Conservation (phyloP, 331 rosid species). For the Dryas integrifolia region DNA sequence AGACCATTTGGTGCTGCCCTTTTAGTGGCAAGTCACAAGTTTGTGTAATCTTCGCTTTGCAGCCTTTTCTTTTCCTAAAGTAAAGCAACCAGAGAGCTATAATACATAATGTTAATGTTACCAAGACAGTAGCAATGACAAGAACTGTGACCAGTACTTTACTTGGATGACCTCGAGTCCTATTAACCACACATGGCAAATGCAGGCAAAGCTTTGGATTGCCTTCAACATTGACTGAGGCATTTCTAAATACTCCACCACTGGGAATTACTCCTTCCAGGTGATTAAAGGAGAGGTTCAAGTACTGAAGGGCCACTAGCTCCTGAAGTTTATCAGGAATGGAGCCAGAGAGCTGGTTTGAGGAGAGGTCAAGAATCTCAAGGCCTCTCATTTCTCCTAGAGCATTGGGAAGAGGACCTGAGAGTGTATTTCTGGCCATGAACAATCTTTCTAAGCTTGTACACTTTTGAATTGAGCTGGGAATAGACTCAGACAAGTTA, state of each 20-base stretch:
- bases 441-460: slow-evolving; percentile 51
- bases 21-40: slow-evolving; percentile 15
- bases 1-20: slow-evolving; percentile 48
- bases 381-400: slow-evolving; percentile 56
- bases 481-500: slow-evolving; percentile 45
- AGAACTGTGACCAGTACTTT: slow-evolving; percentile 12
- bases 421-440: slow-evolving; percentile 47
- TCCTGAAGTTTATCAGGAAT: slow-evolving; percentile 59
- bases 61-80: slow-evolving; percentile 28
- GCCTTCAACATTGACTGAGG: slow-evolving; percentile 56
- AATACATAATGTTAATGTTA: slow-evolving; percentile 32
- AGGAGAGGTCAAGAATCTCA: slow-evolving; percentile 60
- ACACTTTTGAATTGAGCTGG: slow-evolving; percentile 51
- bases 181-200: slow-evolving; percentile 24
- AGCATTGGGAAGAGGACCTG: slow-evolving; percentile 56
- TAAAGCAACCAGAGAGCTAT: slow-evolving; percentile 33
- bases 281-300: slow-evolving; percentile 63
- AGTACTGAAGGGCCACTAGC: slow-evolving; percentile 38
- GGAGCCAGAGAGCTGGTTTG: slow-evolving; percentile 63
- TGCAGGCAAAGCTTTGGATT: slow-evolving; percentile 52
- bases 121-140: slow-evolving; percentile 21
- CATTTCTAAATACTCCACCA: slow-evolving; percentile 48
- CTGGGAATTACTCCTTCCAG: slow-evolving; percentile 62
- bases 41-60: slow-evolving; percentile 17
- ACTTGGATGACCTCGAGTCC: slow-evolving; percentile 19